Conservation (phyloP, 345 rosid species). For the Limnanthes douglasii region DNA sequence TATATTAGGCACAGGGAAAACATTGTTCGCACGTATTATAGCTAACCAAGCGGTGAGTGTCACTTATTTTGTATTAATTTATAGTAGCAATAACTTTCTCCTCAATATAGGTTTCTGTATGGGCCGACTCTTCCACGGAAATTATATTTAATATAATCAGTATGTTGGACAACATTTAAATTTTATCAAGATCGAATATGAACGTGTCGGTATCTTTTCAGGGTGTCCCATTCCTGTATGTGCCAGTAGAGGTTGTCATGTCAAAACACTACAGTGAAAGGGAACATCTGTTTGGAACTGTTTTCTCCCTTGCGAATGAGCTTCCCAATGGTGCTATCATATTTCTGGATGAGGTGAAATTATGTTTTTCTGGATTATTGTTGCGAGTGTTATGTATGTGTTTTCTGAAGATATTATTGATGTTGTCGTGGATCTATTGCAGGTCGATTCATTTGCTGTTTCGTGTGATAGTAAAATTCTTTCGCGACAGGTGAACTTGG, state of each 20-base stretch:
- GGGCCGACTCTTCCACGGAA: too few relatives aligned
- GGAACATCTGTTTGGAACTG: constrained; percentile 68
- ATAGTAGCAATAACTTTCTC: too few relatives aligned
- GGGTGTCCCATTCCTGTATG: constrained; percentile 83
- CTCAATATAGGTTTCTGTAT: too few relatives aligned
- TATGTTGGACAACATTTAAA: too few relatives aligned
- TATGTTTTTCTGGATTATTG: neutral
- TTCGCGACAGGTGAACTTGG: constrained; percentile 63
- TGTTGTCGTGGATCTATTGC: too few relatives aligned
- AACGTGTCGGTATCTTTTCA: constrained; percentile 17
- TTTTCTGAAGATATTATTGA: too few relatives aligned
- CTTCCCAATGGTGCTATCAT: constrained; percentile 72
- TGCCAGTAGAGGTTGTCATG: constrained; percentile 78
- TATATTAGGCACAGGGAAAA: constrained; percentile 94
- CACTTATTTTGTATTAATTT: too few relatives aligned
- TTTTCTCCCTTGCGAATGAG: constrained; percentile 78
- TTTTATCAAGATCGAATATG: too few relatives aligned
- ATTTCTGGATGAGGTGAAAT: constrained; percentile 84
- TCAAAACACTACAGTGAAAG: constrained; percentile 94
- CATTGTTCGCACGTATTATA: constrained; percentile 86
- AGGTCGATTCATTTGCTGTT: constrained; percentile 69
- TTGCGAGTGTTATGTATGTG: too few relatives aligned
- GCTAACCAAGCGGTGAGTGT: constrained; percentile 84
- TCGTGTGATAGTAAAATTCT: constrained; percentile 51
- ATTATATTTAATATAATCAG: too few relatives aligned